Evolutionary conservation across 148 eudicot species (phyloP), one percentile per base, ranked within the genome.

Genomic region (Dianthus caryophyllus): DNA sequence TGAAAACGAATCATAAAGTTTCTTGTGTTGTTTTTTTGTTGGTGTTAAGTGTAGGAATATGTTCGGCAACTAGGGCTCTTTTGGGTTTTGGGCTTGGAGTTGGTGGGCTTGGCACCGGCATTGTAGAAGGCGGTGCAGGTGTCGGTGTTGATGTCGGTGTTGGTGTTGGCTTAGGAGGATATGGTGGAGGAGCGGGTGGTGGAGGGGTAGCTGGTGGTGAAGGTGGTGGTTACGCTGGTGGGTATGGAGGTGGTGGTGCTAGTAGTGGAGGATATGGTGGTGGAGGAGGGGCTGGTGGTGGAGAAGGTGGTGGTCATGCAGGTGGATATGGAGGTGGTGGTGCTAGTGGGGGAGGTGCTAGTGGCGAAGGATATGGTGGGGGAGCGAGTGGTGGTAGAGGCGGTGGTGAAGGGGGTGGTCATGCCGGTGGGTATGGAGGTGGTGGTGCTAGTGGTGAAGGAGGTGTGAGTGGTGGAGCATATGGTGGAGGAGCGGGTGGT

Each of bases 11-110:
- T 47, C 66, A 80, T 50, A 78, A 75, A 68, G 62, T 59, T 65
- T 48, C 61, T 2, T 66, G 76, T 75, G 54, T 71, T 65, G 61
- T 78, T 77, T 79, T 85, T 63, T 63, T 82, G 61, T 77, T 79
- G 57, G 65, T 83, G 26, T 75, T 83, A 43, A 76, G 85, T 30
- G 43, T 85, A n/a, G 79, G 87, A 1, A 21, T 75, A 24, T 66
- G 79, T 70, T 71, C 79, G 14, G 86, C 84, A 11, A 66, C 78
- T 26, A 78, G 88, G 70, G 79, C 83, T 54, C 88, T 84, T 55
- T 76, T 83, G 46, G 73, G 71, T 48, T 21, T 73, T 77, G 84
- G 31, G 1, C 41, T 68, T 2, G 80, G 75, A 6, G 48, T 68
- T 12, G 80, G 72, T 44, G 82, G 73, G 12, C 75, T 68, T 59